Conservation (phyloP, 768 basidiomycete genomes). For the Myochromella boudieri region DNA sequence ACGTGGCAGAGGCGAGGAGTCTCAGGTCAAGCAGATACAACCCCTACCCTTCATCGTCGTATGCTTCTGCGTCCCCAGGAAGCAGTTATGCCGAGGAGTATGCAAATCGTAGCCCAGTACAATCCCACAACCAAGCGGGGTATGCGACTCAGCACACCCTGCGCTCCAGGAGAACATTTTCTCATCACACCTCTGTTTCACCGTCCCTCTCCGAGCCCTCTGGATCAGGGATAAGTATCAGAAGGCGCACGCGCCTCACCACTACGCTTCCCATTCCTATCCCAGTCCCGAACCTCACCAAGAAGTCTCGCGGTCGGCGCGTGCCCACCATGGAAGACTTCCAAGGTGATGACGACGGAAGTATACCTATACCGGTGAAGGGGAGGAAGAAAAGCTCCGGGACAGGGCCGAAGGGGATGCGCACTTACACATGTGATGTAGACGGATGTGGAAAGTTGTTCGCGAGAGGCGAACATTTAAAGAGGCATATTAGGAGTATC, state of each 20-base stretch:
- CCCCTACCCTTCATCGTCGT: constrained; percentile 14
- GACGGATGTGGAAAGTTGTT: constrained; percentile 80
- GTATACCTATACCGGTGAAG: constrained; percentile 11
- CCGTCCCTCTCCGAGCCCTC: constrained; percentile 11
- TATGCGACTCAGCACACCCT: constrained; percentile 3
- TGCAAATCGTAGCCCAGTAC: too few species aligned
- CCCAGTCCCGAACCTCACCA: constrained; percentile 47
- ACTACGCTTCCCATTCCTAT: constrained; percentile 39
- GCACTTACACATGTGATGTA: constrained; percentile 66
- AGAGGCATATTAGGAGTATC: constrained; percentile 76
- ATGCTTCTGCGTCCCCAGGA: constrained; percentile 8
- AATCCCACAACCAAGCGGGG: constrained; percentile 1
- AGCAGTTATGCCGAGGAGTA: constrained; percentile 4
- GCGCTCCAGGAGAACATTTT: constrained; percentile 11
- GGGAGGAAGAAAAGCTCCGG: constrained; percentile 14
- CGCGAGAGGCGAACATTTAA: constrained; percentile 76
- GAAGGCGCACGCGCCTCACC: constrained; percentile 20
- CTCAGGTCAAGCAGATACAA: constrained; percentile 16
- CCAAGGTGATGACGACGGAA: constrained; percentile 7
- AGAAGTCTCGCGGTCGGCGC: constrained; percentile 46
- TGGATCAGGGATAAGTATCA: neutral
- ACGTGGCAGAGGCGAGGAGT: constrained; percentile 6
- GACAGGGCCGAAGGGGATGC: constrained; percentile 20
- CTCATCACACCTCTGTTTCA: constrained; percentile 12
- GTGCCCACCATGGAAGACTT: constrained; percentile 41